A percentile compares a stretch with the other conserved stretches of the same genome.
Evolutionary conservation across 306 rosid species (phyloP).

Genomic region (Quercus agrifolia): DNA sequence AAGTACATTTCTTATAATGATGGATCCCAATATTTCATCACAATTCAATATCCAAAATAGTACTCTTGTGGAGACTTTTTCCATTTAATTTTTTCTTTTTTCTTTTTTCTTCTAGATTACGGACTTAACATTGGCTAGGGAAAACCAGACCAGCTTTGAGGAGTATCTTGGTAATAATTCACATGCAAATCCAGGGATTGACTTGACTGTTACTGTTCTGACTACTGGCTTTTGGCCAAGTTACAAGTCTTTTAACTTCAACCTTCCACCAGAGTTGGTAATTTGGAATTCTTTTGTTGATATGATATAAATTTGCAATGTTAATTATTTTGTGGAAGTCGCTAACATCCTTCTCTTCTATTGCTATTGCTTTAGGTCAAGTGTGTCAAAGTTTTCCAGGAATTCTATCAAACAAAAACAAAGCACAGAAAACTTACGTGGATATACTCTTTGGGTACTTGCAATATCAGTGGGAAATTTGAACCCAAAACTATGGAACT

Average conservation of each 20-base stretch:
- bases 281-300: background rate
- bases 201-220: constrained; percentile 73
- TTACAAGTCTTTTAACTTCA: constrained; percentile 74
- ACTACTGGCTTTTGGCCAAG: constrained; percentile 93
- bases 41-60: background rate
- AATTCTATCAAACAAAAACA: constrained; percentile 57
- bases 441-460: constrained; percentile 87
- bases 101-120: constrained; percentile 42
- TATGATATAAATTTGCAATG: background rate
- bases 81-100: background rate
- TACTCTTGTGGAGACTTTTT: background rate
- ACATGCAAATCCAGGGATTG: constrained; percentile 63
- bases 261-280: constrained; percentile 90
- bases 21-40: background rate
- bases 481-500: constrained; percentile 67
- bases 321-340: background rate
- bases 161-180: constrained; percentile 48
- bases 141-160: constrained; percentile 64
- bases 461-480: constrained; percentile 69
- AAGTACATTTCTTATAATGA: background rate
- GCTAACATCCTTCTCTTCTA: background rate
- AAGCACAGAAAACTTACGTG: constrained; percentile 78
- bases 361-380: constrained; percentile 47
- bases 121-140: constrained; percentile 74
- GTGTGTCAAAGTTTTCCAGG: constrained; percentile 82